Percentiles rank a stretch among this genome's conserved stretches.
Conservation (phyloP, 257 asterid genomes). For the Solanum dulcamara region DNA sequence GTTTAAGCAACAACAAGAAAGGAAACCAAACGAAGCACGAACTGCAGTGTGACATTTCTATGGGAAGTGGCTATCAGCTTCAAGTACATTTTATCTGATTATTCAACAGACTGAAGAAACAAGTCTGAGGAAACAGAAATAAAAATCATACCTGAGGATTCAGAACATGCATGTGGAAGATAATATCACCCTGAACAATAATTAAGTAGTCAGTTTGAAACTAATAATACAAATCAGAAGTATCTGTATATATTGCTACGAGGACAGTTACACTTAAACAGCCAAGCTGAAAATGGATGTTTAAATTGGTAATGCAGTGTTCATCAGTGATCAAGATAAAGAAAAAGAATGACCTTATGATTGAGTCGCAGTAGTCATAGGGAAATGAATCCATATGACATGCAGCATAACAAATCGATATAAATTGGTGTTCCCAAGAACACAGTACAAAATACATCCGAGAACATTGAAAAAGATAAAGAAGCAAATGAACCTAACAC, state of each 20-base stretch:
- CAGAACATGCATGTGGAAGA: slow-evolving; percentile 48
- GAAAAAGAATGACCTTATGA: neutral
- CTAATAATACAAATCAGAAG: neutral
- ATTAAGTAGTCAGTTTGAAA: neutral
- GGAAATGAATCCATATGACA: neutral
- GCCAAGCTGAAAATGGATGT: neutral
- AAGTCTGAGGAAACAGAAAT: neutral
- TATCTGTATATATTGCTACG: neutral
- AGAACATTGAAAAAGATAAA: neutral
- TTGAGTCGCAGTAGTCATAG: neutral
- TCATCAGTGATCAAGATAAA: neutral
- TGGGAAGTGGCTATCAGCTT: neutral
- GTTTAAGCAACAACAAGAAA: neutral
- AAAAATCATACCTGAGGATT: slow-evolving; percentile 75
- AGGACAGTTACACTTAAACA: neutral
- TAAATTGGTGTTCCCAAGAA: neutral
- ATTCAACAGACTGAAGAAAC: neutral
- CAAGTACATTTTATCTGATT: neutral
- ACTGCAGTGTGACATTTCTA: neutral
- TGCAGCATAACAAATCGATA: neutral
- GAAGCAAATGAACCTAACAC: neutral
- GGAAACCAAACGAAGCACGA: neutral
- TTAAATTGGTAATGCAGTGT: neutral
- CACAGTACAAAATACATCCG: neutral
- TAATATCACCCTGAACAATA: slow-evolving; percentile 54